Evolutionary conservation across 2,329 filamentous ascomycete genomes (phyloP), one percentile per base, ranked within the genome.

Genomic region (Diaporthe helianthi): DNA sequence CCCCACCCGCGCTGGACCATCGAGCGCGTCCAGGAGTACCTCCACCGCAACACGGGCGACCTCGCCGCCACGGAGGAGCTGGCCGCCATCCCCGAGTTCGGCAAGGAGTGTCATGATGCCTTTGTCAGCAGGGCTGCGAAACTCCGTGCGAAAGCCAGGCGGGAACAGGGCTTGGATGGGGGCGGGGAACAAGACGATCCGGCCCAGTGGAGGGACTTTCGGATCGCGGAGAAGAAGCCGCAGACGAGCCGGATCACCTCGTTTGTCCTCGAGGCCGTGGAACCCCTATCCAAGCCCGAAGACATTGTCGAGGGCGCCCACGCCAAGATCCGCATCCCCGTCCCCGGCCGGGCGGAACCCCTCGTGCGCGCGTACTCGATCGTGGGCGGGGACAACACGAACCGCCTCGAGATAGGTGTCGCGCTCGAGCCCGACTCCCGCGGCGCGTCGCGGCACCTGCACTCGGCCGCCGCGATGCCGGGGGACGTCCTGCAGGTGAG

Each of bases 361-460:
- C 78, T 91, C 0, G 76, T 87, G 1, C 80, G 90, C 12, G 83
- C 85, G 0, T 92, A 91, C 74, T 91, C 89, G 0, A 79, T 92
- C 44, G 84, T 90, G 0, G 80, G 80, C 0, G 86, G 86, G 0
- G 82, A 81, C 54, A 78, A 81, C 54, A 78, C 77, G 4, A 79
- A 82, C 44, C 79, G 79, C 2, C 87, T 92, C 73, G 82, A 86
- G 73, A 79, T 92, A 0, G 89, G 87, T 24, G 80, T 92, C 24
- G 84, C 87, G 4, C 83, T 89, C 0, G 87, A 86, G 12, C 77
- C 81, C 3, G 74, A 79, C 0, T 87, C 85, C 71, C 84, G 88
- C 7, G 89, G 89, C n/a, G 89, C 87, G 0, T 91, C 89, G 0
- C 78, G 77, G 24, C 90, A 85, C 72, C 76, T 92, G 1, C 89